A percentile compares a stretch with the other conserved stretches of the same genome.
Evolutionary conservation across 768 basidiomycete genomes (phyloP).

Genomic region (Hygrophorus pudorinus): DNA sequence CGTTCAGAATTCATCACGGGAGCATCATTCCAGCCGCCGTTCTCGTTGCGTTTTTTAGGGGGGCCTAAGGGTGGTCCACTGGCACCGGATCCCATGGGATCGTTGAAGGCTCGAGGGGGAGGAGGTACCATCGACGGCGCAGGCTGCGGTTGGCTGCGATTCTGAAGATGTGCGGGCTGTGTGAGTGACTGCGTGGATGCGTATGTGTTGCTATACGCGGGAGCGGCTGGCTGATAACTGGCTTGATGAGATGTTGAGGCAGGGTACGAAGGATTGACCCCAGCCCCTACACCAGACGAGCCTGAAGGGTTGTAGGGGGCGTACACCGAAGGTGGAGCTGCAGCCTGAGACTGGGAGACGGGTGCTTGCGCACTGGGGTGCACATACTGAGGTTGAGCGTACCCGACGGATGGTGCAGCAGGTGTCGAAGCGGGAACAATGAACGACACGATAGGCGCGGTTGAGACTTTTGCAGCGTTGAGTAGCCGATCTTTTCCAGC

Average conservation of each 20-base stretch:
- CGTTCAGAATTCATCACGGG: constrained; percentile 27
- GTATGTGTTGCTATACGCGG: constrained; percentile 11
- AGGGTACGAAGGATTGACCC: constrained; percentile 10
- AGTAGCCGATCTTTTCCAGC: constrained; percentile 30
- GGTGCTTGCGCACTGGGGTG: constrained; percentile 4
- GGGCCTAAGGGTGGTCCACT: constrained; percentile 17
- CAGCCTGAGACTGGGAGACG: constrained; percentile 7
- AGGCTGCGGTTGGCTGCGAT: not conserved
- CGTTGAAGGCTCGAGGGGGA: not conserved
- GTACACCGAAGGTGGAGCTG: constrained; percentile 12
- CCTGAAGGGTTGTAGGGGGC: constrained; percentile 17
- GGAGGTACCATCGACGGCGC: not conserved
- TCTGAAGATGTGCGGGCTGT: constrained; percentile 9
- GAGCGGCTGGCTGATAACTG: constrained; percentile 12
- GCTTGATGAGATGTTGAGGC: constrained; percentile 4
- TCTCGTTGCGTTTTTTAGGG: constrained; percentile 55
- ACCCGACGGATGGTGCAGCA: constrained; percentile 14
- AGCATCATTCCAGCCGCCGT: constrained; percentile 90
- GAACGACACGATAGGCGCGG: constrained; percentile 14
- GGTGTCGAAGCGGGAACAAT: constrained; percentile 11
- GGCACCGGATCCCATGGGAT: not conserved
- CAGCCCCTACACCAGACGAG: constrained; percentile 6
- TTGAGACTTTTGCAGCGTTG: constrained; percentile 18
- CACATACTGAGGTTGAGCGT: constrained; percentile 15
- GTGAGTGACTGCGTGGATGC: constrained; percentile 3